These are phyloP conservation scores for Rutidosis leptorrhynchoides DNA, from an alignment of 129 eudicot species.

Conservation along the genomic window DNA sequence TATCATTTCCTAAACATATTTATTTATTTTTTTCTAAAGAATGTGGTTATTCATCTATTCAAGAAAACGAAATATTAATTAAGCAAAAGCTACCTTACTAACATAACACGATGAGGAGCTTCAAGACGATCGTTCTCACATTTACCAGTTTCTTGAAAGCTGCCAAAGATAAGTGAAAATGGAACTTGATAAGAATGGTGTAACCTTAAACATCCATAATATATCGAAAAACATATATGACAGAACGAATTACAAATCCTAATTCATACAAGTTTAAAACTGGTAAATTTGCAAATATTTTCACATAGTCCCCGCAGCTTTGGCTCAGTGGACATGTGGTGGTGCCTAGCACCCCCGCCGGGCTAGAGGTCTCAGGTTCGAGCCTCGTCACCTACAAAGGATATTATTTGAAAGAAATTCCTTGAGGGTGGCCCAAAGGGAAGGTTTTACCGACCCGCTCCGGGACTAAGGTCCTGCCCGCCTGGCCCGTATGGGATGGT, in stretches of 20 bases:
- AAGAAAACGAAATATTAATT: neutral
- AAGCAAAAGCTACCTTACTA: conserved; percentile 44
- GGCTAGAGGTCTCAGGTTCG: too few relatives aligned
- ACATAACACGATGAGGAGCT: conserved; percentile 40
- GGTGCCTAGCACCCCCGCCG: too few relatives aligned
- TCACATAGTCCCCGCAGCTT: too few relatives aligned
- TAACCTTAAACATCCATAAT: conserved; percentile 1
- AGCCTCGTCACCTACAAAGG: too few relatives aligned
- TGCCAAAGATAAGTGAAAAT: conserved; percentile 40
- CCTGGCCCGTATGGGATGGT: too few relatives aligned
- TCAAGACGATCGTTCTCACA: conserved; percentile 34
- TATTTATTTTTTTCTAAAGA: too few relatives aligned
- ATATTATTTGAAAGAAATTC: too few relatives aligned
- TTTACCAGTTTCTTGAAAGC: conserved; percentile 54
- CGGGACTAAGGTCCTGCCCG: too few relatives aligned
- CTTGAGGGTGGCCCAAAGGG: too few relatives aligned
- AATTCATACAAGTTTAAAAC: neutral
- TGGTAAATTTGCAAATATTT: conserved; percentile 3
- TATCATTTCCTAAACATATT: neutral
- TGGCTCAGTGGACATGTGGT: too few relatives aligned
- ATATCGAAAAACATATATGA: neutral
- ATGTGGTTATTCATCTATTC: too few relatives aligned
- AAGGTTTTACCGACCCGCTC: too few relatives aligned
- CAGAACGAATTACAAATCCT: neutral
- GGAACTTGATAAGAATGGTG: neutral